Evolutionary conservation across 140 eudicot genomes (phyloP).

Genomic region (Erigeron philadelphicus): DNA sequence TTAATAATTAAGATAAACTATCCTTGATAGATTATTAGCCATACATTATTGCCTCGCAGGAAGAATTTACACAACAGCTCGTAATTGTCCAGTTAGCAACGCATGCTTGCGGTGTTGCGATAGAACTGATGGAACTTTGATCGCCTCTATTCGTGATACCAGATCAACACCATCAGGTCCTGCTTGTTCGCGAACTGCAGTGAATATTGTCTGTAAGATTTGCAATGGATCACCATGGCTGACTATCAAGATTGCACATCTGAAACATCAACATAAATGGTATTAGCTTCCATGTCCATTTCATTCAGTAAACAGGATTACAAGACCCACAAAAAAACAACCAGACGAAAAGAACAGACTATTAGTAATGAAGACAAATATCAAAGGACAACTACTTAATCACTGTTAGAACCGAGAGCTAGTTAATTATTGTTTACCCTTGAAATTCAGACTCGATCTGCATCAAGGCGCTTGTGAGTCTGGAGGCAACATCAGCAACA

Average conservation of each 20-base stretch:
- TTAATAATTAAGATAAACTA: conserved; percentile 3
- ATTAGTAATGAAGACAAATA: background rate
- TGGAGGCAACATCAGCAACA: conserved; percentile 85
- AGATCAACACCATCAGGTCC: conserved; percentile 38
- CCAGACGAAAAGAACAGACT: background rate
- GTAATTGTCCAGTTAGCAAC: conserved; percentile 68
- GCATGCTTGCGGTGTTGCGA: conserved; percentile 77
- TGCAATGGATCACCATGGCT: conserved; percentile 98
- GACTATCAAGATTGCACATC: conserved; percentile 75
- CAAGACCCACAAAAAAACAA: too few species aligned
- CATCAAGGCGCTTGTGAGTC: conserved; percentile 66
- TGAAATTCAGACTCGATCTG: conserved; percentile 58
- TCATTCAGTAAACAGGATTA: background rate
- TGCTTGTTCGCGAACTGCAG: conserved; percentile 45
- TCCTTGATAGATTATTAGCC: conserved; percentile 16
- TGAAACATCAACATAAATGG: conserved; percentile 27
- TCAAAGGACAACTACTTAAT: background rate
- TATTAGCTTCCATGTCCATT: background rate
- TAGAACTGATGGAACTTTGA: conserved; percentile 49
- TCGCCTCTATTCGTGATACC: conserved; percentile 43
- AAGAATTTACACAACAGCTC: conserved; percentile 35
- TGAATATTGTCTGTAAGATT: conserved; percentile 67
- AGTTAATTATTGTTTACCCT: conserved; percentile 40
- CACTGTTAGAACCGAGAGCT: background rate
- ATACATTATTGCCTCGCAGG: conserved; percentile 1